These are phyloP conservation scores for Fraxinus sp. DNA, from an alignment of 305 asterid genomes.

Conservation along the genomic window DNA sequence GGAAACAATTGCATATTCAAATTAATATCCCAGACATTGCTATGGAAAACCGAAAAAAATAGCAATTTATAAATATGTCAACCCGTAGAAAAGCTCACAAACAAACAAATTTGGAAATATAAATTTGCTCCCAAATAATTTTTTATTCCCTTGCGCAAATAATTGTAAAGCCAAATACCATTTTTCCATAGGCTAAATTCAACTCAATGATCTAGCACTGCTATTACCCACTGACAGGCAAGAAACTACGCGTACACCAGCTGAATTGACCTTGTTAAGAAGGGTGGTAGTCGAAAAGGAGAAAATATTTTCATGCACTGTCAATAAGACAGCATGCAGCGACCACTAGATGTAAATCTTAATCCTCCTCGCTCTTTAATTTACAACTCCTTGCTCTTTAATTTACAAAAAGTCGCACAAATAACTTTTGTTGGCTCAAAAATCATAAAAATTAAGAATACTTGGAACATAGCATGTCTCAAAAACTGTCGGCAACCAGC, in stretches of 20 bases:
- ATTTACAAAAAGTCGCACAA: neutral
- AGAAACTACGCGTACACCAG: neutral
- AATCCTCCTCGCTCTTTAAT: neutral
- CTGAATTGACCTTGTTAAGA: neutral
- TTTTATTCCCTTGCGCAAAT: neutral
- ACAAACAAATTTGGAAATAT: neutral
- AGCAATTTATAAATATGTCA: neutral
- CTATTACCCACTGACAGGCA: neutral
- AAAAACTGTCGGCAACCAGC: neutral
- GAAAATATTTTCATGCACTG: neutral
- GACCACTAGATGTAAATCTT: neutral
- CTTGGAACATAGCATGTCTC: neutral
- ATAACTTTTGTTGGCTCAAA: neutral
- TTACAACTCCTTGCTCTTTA: neutral
- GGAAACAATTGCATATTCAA: neutral
- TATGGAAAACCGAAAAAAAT: neutral
- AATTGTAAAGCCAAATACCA: neutral
- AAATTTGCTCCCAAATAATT: neutral
- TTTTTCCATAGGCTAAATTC: neutral
- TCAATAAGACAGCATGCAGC: neutral
- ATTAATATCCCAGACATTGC: neutral
- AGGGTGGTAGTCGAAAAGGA: neutral
- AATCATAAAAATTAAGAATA: neutral
- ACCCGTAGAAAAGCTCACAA: neutral
- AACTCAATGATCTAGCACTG: neutral